phyloP scores from a whole-genome alignment of 192 early-diverging fungal species.

The Backusella luteola region DNA sequence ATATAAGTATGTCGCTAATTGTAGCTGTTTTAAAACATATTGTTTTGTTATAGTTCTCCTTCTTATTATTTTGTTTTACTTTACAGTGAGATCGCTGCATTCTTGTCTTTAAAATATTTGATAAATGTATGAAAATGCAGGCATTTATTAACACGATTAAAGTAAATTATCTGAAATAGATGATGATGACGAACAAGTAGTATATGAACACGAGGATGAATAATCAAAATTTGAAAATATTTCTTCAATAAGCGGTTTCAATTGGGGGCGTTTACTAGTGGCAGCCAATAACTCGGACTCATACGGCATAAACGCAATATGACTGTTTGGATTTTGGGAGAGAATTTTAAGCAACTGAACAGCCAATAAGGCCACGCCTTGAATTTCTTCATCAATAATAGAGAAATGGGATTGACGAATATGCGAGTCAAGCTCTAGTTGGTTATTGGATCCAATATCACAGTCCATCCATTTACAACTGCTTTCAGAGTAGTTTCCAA shows the following conservation, averaged over 20 bases:
- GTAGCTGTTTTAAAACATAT: too few relatives aligned
- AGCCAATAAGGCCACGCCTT: conserved; percentile 21
- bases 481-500: neutral
- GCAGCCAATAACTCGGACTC: conserved; percentile 21
- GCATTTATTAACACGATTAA: neutral
- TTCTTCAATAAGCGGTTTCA: conserved; percentile 4
- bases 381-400: neutral
- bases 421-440: neutral
- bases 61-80: neutral
- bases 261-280: conserved; percentile 15
- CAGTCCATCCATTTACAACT: conserved; percentile 1
- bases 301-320: conserved; percentile 24
- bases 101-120: neutral
- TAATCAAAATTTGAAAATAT: conserved; percentile 27
- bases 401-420: conserved; percentile 6
- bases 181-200: neutral
- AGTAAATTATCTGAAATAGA: neutral
- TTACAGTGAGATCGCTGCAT: neutral
- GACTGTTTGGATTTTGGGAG: conserved; percentile 19
- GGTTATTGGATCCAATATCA: neutral
- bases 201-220: neutral
- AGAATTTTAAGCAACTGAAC: conserved; percentile 14
- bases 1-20: too few relatives aligned
- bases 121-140: neutral
- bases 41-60: neutral